Evolutionary conservation across 2,329 filamentous ascomycete genomes (phyloP).

Genomic region (Aspergillus sp.): DNA sequence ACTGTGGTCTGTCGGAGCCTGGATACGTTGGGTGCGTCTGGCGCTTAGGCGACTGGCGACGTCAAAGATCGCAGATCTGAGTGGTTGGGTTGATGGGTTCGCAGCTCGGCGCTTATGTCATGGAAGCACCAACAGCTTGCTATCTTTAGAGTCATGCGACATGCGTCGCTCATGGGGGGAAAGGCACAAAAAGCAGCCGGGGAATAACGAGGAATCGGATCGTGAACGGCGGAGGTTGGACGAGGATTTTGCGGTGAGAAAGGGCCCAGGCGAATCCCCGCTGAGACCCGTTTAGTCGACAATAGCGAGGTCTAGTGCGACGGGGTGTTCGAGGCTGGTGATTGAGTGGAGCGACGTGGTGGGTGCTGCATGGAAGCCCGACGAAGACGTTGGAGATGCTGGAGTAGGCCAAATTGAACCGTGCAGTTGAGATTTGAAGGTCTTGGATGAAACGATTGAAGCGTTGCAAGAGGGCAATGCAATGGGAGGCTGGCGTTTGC

Average conservation of each 20-base stretch:
- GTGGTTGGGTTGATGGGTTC: slow-evolving; percentile 27
- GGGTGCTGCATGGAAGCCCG: slow-evolving; percentile 30
- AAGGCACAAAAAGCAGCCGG: background rate
- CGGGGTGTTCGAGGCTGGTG: slow-evolving; percentile 10
- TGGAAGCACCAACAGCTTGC: slow-evolving; percentile 22
- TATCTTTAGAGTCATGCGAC: slow-evolving; percentile 24
- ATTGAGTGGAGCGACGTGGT: slow-evolving; percentile 22
- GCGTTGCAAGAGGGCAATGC: background rate
- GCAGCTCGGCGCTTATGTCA: slow-evolving; percentile 28
- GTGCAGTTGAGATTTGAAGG: background rate
- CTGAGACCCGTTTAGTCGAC: slow-evolving; percentile 11
- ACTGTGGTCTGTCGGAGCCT: slow-evolving; percentile 1
- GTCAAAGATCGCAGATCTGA: slow-evolving; percentile 21
- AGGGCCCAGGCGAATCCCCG: slow-evolving; percentile 17
- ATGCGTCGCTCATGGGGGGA: slow-evolving; percentile 19
- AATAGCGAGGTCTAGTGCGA: slow-evolving; percentile 16
- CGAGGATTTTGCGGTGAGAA: slow-evolving; percentile 22
- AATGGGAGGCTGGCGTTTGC: slow-evolving; percentile 3
- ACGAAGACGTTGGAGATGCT: slow-evolving; percentile 2
- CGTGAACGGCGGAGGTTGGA: slow-evolving; percentile 2
- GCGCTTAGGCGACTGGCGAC: slow-evolving; percentile 28
- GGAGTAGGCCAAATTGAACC: background rate
- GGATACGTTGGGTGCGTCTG: slow-evolving; percentile 20
- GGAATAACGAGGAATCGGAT: slow-evolving; percentile 14
- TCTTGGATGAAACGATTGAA: slow-evolving; percentile 2